Conservation (phyloP, 805 yeast species). For the Barnettozyma pratensis region DNA sequence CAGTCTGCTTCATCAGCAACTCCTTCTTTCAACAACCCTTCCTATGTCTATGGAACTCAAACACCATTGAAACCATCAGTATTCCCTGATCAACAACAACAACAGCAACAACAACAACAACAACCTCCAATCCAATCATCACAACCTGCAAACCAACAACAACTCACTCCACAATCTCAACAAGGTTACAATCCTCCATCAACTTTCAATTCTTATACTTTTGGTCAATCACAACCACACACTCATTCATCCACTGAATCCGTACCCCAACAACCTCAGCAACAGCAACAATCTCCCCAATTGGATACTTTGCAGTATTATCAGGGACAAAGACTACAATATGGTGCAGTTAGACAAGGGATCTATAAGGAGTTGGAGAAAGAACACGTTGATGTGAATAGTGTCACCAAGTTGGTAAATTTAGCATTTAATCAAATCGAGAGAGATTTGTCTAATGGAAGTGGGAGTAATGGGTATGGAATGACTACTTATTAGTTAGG, state of each 20-base stretch:
- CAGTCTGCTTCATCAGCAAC: not conserved
- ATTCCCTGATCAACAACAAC: slow-evolving; percentile 1
- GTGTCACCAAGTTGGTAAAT: slow-evolving; percentile 15
- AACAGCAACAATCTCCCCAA: slow-evolving; percentile 1
- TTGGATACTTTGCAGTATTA: slow-evolving; percentile 11
- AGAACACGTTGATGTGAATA: slow-evolving; percentile 7
- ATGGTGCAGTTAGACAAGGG: slow-evolving; percentile 13
- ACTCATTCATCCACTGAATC: not conserved
- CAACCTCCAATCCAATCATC: slow-evolving; percentile 4
- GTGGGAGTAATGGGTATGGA: not conserved
- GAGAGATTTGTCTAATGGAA: slow-evolving; percentile 11
- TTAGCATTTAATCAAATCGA: slow-evolving; percentile 19
- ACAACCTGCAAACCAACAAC: slow-evolving; percentile 1
- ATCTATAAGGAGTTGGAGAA: slow-evolving; percentile 16
- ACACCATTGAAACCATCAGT: not conserved
- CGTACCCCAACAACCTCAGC: not conserved
- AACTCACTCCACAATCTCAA: slow-evolving; percentile 4
- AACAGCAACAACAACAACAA: slow-evolving; percentile 2
- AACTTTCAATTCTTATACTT: not conserved
- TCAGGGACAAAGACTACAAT: slow-evolving; percentile 20
- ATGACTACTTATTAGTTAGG: not conserved
- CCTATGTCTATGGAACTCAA: slow-evolving; percentile 6
- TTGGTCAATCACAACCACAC: not conserved
- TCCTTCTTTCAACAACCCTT: not conserved
- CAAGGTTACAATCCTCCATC: not conserved